Evolutionary conservation across 139 green algal species (phyloP), one percentile per base, ranked within the genome.

Genomic region (Picochlorum sp.): DNA sequence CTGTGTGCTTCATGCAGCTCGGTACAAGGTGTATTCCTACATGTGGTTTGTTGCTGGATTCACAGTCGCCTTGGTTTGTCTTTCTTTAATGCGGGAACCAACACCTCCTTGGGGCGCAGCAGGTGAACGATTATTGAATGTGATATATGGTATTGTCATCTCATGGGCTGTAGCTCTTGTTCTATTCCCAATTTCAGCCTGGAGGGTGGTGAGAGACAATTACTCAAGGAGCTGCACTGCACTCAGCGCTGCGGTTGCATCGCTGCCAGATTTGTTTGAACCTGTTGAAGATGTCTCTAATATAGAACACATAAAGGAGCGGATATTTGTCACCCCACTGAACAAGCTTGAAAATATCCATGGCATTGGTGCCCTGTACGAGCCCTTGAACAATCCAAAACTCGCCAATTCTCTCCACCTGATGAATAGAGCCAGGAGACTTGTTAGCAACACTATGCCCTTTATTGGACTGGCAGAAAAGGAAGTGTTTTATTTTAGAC

Each of bases 1-100:
- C 26, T 59, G 51, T 59, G 31, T 23, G 11, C 13, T 34, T 4
- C 7, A 59, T 59, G 23, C 13, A 15, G 13, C 23, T 26, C 21
- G 51, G 21, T 59, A 41, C 26, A 38, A 20, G 13, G 1, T 23
- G 23, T 38, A 59, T 16, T 15, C 20, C 6, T 59, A 59, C 26
- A 34, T 34, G 21, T 59, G 51, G 51, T 34, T 59, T 28, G 51
- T 59, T 3, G 51, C 51, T 59, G 51, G 51, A 30, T 30, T 59
- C 13, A 59, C 51, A 9, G 51, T 59, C 20, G 18, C 51, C 23
- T 23, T 59, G 21, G 51, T 59, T 4, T 38, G 21, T 9, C 11
- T 34, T 5, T 30, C 51, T 34, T 13, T 34, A 18, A 20, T 59
- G n/a, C 51, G 51, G 9, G 47, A 54, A 54, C 13, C 18, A 54